Base-by-base conservation (phyloP, 768 basidiomycete genomes). In the Phylloporus scabripes region DNA sequence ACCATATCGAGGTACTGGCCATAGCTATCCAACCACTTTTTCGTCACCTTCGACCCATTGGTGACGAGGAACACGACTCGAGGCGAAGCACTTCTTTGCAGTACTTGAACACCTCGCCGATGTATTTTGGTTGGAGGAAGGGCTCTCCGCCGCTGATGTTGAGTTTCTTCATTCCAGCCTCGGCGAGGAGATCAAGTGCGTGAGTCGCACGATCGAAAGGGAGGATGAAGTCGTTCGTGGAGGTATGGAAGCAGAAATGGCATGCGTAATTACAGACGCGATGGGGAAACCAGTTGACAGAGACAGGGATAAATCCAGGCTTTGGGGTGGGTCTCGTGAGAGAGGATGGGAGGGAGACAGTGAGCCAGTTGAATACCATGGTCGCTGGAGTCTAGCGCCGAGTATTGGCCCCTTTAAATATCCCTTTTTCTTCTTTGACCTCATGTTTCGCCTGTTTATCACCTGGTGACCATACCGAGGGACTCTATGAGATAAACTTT, bases 241-340 rank as follows among this genome's bases (percentile, higher is more conserved):
- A 49, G 20, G 67, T 70, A 34, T 70, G 68, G 34, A 72, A 70
- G 46, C 69, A 70, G 46, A 70, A 68, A 11, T 63, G 51, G 39
- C 68, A 70, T 15, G 57, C 49, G 43, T 71, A 70, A 37, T 70
- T 71, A 18, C 56, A 58, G 6, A 18, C 17, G 20, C 57, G 45
- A 20, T 50, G 33, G 10, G 49, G 49, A 8, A 57, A 57, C 54
- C 48, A 57, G 45, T 57, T 57, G 9, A 57, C 51, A 1, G 55
- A 57, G 14, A 52, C 43, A 8, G 56, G 56, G 1, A 55, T 33
- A 17, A 60, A 44, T 14, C 34, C 34, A 5, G 56, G 57, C 8
- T 48, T 48, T 5, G 43, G 34, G 7, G 31, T 23, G 21, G 43
- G 39, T 40, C 34, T 31, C 4, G 24, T 8, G 36, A 36, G 7